Percentiles rank a stretch among this genome's conserved stretches.
phyloP scores from a whole-genome alignment of 257 asterid genomes.

The Capsicum rhomboideum region DNA sequence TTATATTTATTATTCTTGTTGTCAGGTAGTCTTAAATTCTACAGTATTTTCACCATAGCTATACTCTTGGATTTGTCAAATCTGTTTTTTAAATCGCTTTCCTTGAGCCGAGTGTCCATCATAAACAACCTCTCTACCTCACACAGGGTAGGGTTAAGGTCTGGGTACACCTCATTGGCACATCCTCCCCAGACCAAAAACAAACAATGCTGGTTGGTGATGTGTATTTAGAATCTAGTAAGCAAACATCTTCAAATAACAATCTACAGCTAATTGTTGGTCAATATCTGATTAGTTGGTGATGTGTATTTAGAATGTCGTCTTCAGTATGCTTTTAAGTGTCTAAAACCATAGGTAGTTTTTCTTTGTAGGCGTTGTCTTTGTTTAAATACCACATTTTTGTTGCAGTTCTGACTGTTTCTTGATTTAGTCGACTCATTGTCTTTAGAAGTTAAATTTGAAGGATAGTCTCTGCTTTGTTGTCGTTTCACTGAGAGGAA shows the following conservation, averaged over 20 bases:
- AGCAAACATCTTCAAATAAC: background rate
- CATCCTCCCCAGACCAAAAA: background rate
- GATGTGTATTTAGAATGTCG: background rate
- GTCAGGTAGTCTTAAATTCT: background rate
- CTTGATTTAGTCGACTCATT: background rate
- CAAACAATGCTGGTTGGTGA: background rate
- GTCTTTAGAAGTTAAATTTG: background rate
- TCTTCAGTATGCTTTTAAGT: background rate
- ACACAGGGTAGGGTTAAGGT: background rate
- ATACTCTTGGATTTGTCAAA: background rate
- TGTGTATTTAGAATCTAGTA: background rate
- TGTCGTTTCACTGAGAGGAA: background rate
- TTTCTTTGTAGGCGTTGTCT: background rate
- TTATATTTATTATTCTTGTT: background rate
- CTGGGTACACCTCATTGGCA: too few relatives aligned
- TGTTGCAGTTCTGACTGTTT: background rate
- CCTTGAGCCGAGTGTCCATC: background rate
- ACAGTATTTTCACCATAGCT: background rate
- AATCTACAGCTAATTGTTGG: background rate
- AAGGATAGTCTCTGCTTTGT: background rate
- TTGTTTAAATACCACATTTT: background rate
- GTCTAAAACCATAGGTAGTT: background rate
- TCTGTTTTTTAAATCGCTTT: background rate
- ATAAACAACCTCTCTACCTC: background rate
- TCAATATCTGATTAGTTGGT: background rate